These are phyloP conservation scores for Bruguiera sexangula DNA, from an alignment of 345 rosid genomes.

Conservation along the genomic window DNA sequence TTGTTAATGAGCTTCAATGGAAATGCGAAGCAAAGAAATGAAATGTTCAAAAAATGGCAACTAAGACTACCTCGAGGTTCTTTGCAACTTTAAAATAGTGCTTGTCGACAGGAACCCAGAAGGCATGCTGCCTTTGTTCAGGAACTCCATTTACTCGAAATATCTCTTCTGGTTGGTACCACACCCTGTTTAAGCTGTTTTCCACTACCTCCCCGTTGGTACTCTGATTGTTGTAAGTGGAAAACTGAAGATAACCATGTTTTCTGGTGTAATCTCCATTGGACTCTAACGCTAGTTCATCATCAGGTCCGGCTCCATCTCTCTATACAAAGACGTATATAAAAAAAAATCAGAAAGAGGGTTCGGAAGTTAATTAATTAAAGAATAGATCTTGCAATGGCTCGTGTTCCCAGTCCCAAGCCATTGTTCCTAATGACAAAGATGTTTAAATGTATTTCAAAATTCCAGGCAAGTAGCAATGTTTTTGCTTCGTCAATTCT, in stretches of 20 bases:
- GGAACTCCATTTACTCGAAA: slow-evolving; percentile 62
- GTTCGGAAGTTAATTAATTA: not conserved
- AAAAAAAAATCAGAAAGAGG: not conserved
- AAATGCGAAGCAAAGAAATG: no score
- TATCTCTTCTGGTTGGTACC: slow-evolving; percentile 83
- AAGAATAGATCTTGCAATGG: no score
- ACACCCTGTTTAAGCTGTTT: slow-evolving; percentile 54
- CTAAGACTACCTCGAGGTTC: slow-evolving; percentile 38
- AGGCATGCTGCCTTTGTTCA: slow-evolving; percentile 55
- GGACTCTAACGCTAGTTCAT: slow-evolving; percentile 55
- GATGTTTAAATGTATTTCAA: no score
- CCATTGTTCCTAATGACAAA: no score
- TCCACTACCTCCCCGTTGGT: slow-evolving; percentile 9
- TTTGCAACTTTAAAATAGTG: slow-evolving; percentile 41
- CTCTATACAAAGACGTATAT: slow-evolving; percentile 29
- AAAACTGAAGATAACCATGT: slow-evolving; percentile 49
- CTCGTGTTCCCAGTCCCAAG: no score
- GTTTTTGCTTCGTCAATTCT: no score
- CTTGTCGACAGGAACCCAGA: slow-evolving; percentile 61
- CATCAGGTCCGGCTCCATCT: slow-evolving; percentile 50
- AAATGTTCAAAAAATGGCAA: no score
- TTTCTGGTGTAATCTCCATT: slow-evolving; percentile 64
- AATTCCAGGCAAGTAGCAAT: no score
- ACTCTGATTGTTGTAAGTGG: slow-evolving; percentile 29
- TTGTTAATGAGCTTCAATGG: no score